phyloP scores from a whole-genome alignment of 805 yeast species.

The Babjeviella inositovora region DNA sequence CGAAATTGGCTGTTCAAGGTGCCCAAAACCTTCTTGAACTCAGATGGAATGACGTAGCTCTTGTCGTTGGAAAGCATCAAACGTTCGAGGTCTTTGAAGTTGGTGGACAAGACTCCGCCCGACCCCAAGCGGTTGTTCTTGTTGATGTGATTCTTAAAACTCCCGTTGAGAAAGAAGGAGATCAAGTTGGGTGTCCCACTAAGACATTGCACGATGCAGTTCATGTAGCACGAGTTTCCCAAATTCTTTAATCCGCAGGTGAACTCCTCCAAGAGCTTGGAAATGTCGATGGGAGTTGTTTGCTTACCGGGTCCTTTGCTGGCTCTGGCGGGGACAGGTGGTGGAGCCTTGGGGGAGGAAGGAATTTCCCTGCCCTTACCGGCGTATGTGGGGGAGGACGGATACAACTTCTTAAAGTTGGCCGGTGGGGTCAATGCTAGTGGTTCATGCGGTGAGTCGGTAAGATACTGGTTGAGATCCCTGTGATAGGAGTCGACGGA shows the following conservation, averaged over 20 bases:
- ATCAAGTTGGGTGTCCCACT: slow-evolving; percentile 56
- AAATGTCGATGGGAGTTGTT: slow-evolving; percentile 2
- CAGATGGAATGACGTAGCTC: slow-evolving; percentile 35
- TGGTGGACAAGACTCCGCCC: slow-evolving; percentile 60
- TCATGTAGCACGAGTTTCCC: slow-evolving; percentile 91
- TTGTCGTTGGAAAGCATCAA: slow-evolving; percentile 34
- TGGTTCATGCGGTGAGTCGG: neutral
- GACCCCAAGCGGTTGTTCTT: slow-evolving; percentile 63
- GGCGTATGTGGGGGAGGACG: slow-evolving; percentile 1
- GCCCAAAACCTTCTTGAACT: slow-evolving; percentile 56
- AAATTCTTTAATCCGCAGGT: slow-evolving; percentile 64
- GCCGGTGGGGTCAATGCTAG: slow-evolving; percentile 1
- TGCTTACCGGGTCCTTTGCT: slow-evolving; percentile 1
- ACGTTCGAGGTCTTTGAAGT: slow-evolving; percentile 42
- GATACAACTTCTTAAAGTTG: slow-evolving; percentile 4
- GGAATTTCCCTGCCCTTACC: slow-evolving; percentile 1
- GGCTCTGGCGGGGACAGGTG: slow-evolving; percentile 1
- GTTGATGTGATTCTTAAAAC: slow-evolving; percentile 56
- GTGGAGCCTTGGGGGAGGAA: slow-evolving; percentile 1
- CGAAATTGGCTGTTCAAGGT: slow-evolving; percentile 48
- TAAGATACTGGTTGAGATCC: neutral
- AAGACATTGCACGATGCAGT: slow-evolving; percentile 77
- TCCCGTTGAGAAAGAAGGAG: slow-evolving; percentile 40
- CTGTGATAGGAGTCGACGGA: neutral
- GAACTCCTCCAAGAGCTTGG: slow-evolving; percentile 13